Evolutionary conservation across 2,329 filamentous ascomycete species (phyloP).

Genomic region (Penicillium sp.): DNA sequence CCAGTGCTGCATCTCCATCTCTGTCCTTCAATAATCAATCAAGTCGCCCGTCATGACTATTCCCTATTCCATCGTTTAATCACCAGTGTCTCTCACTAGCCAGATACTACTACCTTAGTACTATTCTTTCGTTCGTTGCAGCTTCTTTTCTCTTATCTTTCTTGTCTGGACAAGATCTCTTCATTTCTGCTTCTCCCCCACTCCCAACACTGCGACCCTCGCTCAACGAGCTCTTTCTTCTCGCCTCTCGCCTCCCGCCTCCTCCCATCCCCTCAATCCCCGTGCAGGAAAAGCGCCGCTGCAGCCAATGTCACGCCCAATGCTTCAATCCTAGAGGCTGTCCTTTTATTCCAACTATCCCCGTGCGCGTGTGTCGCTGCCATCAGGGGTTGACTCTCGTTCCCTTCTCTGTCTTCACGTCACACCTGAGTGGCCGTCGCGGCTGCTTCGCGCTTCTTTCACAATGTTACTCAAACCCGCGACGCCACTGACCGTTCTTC

Average conservation of each 20-base stretch:
- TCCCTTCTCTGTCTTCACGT: slow-evolving; percentile 1
- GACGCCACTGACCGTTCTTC: slow-evolving; percentile 84
- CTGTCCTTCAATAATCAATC: slow-evolving; percentile 9
- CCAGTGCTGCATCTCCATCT: not conserved
- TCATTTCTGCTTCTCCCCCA: slow-evolving; percentile 6
- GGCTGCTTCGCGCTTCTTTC: slow-evolving; percentile 28
- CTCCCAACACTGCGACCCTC: not conserved
- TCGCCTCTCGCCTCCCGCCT: not conserved
- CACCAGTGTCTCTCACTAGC: slow-evolving; percentile 1
- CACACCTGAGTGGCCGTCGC: not conserved
- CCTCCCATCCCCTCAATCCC: not conserved
- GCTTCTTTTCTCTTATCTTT: slow-evolving; percentile 9
- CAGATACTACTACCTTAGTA: slow-evolving; percentile 14
- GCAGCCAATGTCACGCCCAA: slow-evolving; percentile 19
- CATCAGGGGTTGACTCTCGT: slow-evolving; percentile 6
- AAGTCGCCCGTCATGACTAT: slow-evolving; percentile 11
- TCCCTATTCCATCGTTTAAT: slow-evolving; percentile 9
- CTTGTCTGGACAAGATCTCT: slow-evolving; percentile 19
- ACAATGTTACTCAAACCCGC: slow-evolving; percentile 84
- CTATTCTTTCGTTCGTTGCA: slow-evolving; percentile 8
- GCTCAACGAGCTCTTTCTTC: slow-evolving; percentile 1
- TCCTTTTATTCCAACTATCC: not conserved
- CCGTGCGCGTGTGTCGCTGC: slow-evolving; percentile 18
- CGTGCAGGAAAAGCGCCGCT: slow-evolving; percentile 13
- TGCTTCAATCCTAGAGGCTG: slow-evolving; percentile 12